Evolutionary conservation across 208 protist genomes (phyloP).

Genomic region (Wallacemonas sp.): DNA sequence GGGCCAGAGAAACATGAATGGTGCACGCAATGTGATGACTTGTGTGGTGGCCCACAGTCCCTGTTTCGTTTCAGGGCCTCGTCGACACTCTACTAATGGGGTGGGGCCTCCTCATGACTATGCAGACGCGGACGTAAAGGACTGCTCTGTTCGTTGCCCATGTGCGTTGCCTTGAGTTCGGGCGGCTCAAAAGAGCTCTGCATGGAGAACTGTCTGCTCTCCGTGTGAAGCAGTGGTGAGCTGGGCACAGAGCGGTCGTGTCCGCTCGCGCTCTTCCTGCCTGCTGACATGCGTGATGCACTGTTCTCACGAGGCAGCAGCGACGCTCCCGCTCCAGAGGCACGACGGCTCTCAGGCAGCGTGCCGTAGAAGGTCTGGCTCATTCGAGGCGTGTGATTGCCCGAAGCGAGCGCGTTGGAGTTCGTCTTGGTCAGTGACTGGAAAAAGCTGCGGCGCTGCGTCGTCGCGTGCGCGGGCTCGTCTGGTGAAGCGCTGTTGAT

Average conservation of each 20-base stretch:
- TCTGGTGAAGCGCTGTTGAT: slow-evolving; percentile 4
- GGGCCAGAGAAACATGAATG: too few species aligned
- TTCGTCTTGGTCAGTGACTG: slow-evolving; percentile 9
- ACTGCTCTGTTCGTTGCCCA: background rate
- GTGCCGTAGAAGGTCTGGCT: slow-evolving; percentile 14
- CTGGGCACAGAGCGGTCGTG: slow-evolving; percentile 5
- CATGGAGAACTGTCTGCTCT: slow-evolving; percentile 5
- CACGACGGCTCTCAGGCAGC: background rate
- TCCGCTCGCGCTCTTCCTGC: background rate
- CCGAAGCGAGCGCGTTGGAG: background rate
- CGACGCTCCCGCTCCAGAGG: background rate
- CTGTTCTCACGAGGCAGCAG: slow-evolving; percentile 6
- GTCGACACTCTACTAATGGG: background rate
- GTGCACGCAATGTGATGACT: too few species aligned
- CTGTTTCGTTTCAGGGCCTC: too few species aligned
- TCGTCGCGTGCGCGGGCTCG: background rate
- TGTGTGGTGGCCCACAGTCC: too few species aligned
- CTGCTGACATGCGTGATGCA: background rate
- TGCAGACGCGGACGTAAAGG: background rate
- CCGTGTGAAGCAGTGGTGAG: background rate
- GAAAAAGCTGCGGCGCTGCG: slow-evolving; percentile 12
- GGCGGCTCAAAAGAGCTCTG: slow-evolving; percentile 22
- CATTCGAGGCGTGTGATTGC: background rate
- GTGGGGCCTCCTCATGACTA: background rate
- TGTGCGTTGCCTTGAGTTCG: slow-evolving; percentile 22